Percentiles rank a stretch among this genome's conserved stretches.
Evolutionary conservation across 768 basidiomycete species (phyloP).

Genomic region (Naganishia vishniacii): DNA sequence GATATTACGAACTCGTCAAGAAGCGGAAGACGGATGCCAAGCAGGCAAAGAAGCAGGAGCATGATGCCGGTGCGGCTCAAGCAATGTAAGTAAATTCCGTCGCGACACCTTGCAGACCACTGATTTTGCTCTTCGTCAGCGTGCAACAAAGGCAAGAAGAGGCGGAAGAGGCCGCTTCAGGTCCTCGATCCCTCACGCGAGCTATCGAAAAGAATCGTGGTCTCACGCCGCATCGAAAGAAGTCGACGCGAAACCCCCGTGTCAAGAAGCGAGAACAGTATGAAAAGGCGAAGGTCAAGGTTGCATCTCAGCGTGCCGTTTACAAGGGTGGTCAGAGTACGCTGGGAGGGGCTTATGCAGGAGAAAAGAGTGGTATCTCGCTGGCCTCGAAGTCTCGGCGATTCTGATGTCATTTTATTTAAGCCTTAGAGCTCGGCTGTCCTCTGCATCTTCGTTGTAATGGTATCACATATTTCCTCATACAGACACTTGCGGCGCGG

Average conservation of each 20-base stretch:
- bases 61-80: constrained; percentile 62
- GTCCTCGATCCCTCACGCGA: constrained; percentile 81
- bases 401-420: constrained; percentile 50
- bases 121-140: constrained; percentile 27
- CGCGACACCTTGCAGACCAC: background rate
- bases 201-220: constrained; percentile 92
- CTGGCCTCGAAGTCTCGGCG: constrained; percentile 81
- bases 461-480: background rate
- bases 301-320: constrained; percentile 81
- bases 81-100: constrained; percentile 54
- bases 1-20: constrained; percentile 88
- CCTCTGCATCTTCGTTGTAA: constrained; percentile 11
- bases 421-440: background rate
- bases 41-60: constrained; percentile 70
- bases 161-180: constrained; percentile 50
- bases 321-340: constrained; percentile 76
- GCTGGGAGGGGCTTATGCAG: constrained; percentile 69
- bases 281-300: constrained; percentile 90
- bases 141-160: constrained; percentile 45
- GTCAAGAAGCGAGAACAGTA: constrained; percentile 91
- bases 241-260: constrained; percentile 88
- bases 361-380: constrained; percentile 88
- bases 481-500: background rate
- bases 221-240: constrained; percentile 80
- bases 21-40: constrained; percentile 65